Percentiles rank a stretch among this genome's conserved stretches.
Evolutionary conservation across 2,329 filamentous ascomycete species (phyloP).

Genomic region (Calonectria fujianensis): DNA sequence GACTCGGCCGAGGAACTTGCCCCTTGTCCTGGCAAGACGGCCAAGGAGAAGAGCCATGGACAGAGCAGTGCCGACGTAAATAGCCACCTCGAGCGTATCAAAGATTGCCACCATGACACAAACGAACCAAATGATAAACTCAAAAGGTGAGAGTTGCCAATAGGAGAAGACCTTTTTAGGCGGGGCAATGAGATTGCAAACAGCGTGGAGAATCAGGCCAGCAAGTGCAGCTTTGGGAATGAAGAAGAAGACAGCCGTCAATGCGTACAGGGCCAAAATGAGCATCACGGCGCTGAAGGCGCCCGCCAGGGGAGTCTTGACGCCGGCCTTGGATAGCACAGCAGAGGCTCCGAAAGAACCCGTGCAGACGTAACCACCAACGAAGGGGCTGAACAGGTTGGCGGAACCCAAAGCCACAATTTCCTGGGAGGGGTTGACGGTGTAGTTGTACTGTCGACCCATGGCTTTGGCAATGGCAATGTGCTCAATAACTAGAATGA

Average conservation of each 20-base stretch:
- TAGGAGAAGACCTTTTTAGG: conserved; percentile 85
- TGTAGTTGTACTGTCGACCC: conserved; percentile 86
- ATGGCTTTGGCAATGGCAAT: conserved; percentile 91
- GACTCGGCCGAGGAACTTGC: conserved; percentile 67
- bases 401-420: conserved; percentile 85
- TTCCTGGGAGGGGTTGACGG: conserved; percentile 86
- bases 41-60: conserved; percentile 66
- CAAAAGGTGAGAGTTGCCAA: conserved; percentile 84
- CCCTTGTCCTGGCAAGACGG: conserved; percentile 67
- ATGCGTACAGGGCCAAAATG: conserved; percentile 84
- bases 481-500: conserved; percentile 88
- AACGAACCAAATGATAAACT: conserved; percentile 84
- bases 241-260: conserved; percentile 87
- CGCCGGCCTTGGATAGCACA: conserved; percentile 89
- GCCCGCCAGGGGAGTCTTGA: conserved; percentile 85
- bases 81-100: conserved; percentile 69
- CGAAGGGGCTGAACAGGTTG: conserved; percentile 84
- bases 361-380: conserved; percentile 73
- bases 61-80: conserved; percentile 68
- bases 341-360: conserved; percentile 80
- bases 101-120: conserved; percentile 78
- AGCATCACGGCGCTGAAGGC: conserved; percentile 86
- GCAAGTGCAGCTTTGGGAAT: conserved; percentile 83
- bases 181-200: conserved; percentile 84
- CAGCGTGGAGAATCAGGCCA: conserved; percentile 89